Evolutionary conservation across 176 grass and related monocot genomes (phyloP).

Genomic region (Raddia distichophylla): DNA sequence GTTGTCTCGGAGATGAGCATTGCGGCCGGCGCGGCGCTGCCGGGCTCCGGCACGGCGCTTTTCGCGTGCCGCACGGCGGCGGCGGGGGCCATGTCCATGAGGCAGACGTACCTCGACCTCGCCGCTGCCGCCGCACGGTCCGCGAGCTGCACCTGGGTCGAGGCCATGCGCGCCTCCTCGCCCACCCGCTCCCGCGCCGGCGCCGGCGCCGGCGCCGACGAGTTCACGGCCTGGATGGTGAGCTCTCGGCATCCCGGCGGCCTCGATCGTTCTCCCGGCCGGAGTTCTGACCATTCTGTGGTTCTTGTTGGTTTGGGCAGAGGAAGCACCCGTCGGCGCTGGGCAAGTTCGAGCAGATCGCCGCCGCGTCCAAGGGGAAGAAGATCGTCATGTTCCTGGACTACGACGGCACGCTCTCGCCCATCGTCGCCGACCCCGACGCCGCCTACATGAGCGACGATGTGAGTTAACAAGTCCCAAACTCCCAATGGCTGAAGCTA

Average conservation of each 20-base stretch:
- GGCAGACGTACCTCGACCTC: conserved; percentile 69
- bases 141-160: conserved; percentile 61
- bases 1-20: conserved; percentile 78
- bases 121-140: conserved; percentile 50
- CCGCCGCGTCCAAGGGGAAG: conserved; percentile 68
- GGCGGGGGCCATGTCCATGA: conserved; percentile 53
- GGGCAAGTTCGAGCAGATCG: conserved; percentile 87
- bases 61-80: conserved; percentile 54
- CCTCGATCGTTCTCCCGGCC: background rate
- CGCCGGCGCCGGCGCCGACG: conserved; percentile 50
- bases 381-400: conserved; percentile 92
- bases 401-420: conserved; percentile 96
- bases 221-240: conserved; percentile 69
- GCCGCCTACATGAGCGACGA: conserved; percentile 85
- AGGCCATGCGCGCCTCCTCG: conserved; percentile 89
- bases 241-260: background rate
- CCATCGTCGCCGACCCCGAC: conserved; percentile 93
- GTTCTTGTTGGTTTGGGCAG: conserved; percentile 41
- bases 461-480: conserved; percentile 43
- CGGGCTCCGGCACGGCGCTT: conserved; percentile 49
- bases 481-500: background rate
- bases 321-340: conserved; percentile 93
- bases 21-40: conserved; percentile 52
- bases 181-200: conserved; percentile 72
- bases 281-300: background rate